Evolutionary conservation across 1,139 yeast species (phyloP).

Genomic region (Scheffersomyces quercinus): DNA sequence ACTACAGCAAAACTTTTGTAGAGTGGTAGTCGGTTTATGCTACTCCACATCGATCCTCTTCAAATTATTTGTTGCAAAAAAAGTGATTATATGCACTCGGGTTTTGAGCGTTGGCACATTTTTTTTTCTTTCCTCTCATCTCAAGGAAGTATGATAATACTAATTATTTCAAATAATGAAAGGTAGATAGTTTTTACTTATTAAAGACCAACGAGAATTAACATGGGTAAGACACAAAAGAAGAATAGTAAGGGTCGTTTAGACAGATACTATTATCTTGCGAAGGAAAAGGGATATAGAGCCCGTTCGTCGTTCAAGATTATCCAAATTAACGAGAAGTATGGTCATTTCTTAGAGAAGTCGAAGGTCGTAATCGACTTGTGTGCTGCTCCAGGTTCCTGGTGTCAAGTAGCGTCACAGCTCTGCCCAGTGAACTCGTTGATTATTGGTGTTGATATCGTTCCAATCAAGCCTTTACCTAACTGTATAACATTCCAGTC

Average conservation of each 20-base stretch:
- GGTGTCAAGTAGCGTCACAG: conserved; percentile 99
- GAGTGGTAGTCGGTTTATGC: background rate
- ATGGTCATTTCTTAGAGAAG: conserved; percentile 90
- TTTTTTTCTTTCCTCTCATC: conserved; percentile 13
- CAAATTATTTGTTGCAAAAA: too few species aligned
- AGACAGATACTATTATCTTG: conserved; percentile 92
- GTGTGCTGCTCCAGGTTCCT: conserved; percentile 99
- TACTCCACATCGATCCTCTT: background rate
- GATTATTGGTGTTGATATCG: conserved; percentile 96
- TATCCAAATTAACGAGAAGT: conserved; percentile 93
- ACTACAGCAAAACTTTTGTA: background rate
- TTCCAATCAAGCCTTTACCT: conserved; percentile 92
- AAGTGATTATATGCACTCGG: too few species aligned
- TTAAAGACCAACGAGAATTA: background rate
- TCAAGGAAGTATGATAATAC: background rate
- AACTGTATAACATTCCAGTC: conserved; percentile 93
- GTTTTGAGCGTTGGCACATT: too few species aligned
- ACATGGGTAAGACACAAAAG: conserved; percentile 92
- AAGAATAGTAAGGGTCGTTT: conserved; percentile 98
- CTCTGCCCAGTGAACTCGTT: conserved; percentile 89
- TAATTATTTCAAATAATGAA: too few species aligned
- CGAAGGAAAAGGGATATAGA: conserved; percentile 96
- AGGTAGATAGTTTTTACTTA: background rate
- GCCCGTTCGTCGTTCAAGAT: conserved; percentile 98
- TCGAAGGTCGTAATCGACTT: conserved; percentile 97